A percentile compares a stretch with the other conserved stretches of the same genome.
phyloP scores from a whole-genome alignment of 257 asterid species.

The Solanum chiquidenum region DNA sequence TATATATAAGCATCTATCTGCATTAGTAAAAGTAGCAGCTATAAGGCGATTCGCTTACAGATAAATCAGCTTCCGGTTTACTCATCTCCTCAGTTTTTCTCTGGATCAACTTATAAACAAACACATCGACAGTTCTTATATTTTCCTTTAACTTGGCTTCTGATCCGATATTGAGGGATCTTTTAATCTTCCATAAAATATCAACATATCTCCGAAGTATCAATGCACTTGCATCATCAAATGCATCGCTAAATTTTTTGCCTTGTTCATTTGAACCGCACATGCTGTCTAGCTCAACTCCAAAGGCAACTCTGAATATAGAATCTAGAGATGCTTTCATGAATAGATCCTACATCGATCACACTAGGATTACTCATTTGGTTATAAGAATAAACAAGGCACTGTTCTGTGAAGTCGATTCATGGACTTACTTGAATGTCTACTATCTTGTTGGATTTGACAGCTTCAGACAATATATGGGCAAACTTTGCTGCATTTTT shows the following conservation, averaged over 20 bases:
- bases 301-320: slow-evolving; percentile 42
- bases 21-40: neutral
- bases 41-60: slow-evolving; percentile 5
- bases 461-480: slow-evolving; percentile 13
- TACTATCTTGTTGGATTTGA: slow-evolving; percentile 5
- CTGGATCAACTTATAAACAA: slow-evolving; percentile 8
- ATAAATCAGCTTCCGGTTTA: slow-evolving; percentile 1
- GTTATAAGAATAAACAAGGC: too few relatives aligned
- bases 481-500: slow-evolving; percentile 24
- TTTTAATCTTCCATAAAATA: slow-evolving; percentile 40
- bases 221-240: slow-evolving; percentile 41
- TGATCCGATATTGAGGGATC: slow-evolving; percentile 29
- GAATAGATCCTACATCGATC: slow-evolving; percentile 25
- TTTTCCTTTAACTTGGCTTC: slow-evolving; percentile 35
- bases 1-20: neutral
- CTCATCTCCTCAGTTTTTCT: slow-evolving; percentile 32
- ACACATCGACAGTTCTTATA: slow-evolving; percentile 16
- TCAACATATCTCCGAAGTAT: slow-evolving; percentile 41
- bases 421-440: slow-evolving; percentile 1
- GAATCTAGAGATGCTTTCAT: slow-evolving; percentile 47
- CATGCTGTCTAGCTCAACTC: slow-evolving; percentile 45
- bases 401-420: too few relatives aligned
- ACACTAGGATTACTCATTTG: neutral
- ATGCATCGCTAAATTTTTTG: slow-evolving; percentile 34
- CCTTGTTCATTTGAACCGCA: slow-evolving; percentile 34